Evolutionary conservation across 1,139 yeast species (phyloP), one percentile per base, ranked within the genome.

Genomic region (Protomyces pachydermus): DNA sequence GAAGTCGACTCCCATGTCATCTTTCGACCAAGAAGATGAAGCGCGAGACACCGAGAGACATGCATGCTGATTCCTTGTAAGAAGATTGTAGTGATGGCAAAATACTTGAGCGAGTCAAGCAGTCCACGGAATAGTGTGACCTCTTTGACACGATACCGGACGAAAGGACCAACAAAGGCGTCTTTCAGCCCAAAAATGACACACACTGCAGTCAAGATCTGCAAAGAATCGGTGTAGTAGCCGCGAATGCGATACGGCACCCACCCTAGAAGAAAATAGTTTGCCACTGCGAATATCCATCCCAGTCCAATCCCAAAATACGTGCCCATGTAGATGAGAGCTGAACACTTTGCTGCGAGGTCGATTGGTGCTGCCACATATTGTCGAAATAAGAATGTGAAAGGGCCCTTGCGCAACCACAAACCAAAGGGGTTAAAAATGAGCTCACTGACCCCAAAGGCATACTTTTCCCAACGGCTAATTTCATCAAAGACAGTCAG

Each of bases 1-100:
- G 65, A 66, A 5, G 68, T 67, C 14, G 68, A 66, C 16, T 67
- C 68, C 68, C 68, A 67, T 25, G 54, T 60, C 68, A 67, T 66
- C 53, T 64, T 65, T 46, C 65, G 34, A 9, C 67, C 65, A 35
- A 66, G 55, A 61, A 67, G 53, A 45, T 66, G 68, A 51, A 65
- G 61, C 10, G 65, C 38, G 3, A 67, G 14, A 32, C 68, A 67
- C 4, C 61, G 56, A 35, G 61, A 64, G 34, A 67, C 45, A 34
- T 66, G 68, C 66, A 67, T 65, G 16, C 68, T 64, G 20, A 67
- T 53, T 3, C 68, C 66, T 28, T 65, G 66, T 8, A 66, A 63
- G 61, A 66, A 67, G n/a, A 66, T 50, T 25, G 57, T 60, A 61
- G 65, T 65, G 23, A 66, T 55, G 32, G 61, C 16, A 4, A 60